Evolutionary conservation across 2,329 filamentous ascomycete genomes (phyloP), one percentile per base, ranked within the genome.

Genomic region (Apiospora marii): DNA sequence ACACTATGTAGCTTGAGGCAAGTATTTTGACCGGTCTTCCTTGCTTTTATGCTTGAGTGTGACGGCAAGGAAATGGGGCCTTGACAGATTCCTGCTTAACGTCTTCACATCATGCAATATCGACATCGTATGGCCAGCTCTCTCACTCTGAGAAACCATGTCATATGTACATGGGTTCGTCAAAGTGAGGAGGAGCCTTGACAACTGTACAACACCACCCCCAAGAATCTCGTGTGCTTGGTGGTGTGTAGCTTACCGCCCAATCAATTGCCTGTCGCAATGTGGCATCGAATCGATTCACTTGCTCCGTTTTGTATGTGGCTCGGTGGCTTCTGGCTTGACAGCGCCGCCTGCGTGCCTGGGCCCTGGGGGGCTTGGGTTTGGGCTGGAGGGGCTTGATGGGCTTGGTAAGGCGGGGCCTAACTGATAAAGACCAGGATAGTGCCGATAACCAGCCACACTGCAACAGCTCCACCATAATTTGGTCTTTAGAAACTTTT

Each of bases 191-290:
- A 49, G 67, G 67, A 49, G 67, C 22, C 67, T 69, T 68, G 44
- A 37, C 67, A 69, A 69, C 67, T 69, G 67, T 69, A 46, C 67
- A 69, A 48, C 58, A 64, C 58, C 58, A 53, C 49, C 49, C n/a
- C 24, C 53, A 19, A 58, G 27, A 58, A 30, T 30, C 27, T 34
- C 51, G 27, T 58, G 51, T 58, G 51, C 13, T 16, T 30, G 67
- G 27, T 70, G 68, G 68, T 70, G 68, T 70, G 46, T 13, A 51
- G 68, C 68, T 70, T 58, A 70, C 68, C 68, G 48, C 68, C 68
- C 68, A 58, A 70, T 58, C 48, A 68, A n/a, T 30, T 46, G 43
- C 41, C 5, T n/a, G 41, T 27, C 64, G 43, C 64, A 43, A 43
- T 37, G 27, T 58, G 51, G 51, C 49, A 49, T n/a, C 44, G 44